Evolutionary conservation across 2,329 filamentous ascomycete species (phyloP), one percentile per base, ranked within the genome.

Genomic region (Epichloe coenophiala): DNA sequence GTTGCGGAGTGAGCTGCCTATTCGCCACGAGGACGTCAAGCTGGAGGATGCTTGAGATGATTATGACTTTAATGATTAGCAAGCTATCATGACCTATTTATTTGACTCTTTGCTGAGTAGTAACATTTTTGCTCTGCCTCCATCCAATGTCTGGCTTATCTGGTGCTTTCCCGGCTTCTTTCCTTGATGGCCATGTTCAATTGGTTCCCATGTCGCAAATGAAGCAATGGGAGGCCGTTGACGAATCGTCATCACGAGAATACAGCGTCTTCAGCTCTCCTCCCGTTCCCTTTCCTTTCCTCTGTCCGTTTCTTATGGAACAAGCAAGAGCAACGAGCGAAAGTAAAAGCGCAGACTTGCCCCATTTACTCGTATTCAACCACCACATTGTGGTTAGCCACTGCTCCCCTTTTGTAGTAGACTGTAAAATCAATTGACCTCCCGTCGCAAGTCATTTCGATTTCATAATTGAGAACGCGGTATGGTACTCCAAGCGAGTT

Each of bases 11-110:
- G 49, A 48, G 52, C 21, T 51, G 45, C 46, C 49, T 9, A 45
- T 51, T 31, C 36, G 37, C 12, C 49, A 53, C 17, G 52, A 53
- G n/a, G 42, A 49, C 15, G 35, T 51, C 38, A 49, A 47, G 45
- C 37, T 52, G 35, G 41, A 53, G 45, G 53, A 47, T 35, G 45
- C 47, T 27, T 40, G 49, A 49, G 17, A 48, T 42, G 41, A 48
- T 27, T 21, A 23, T 31, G 43, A 49, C 15, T 27, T 3, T 35
- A 44, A 44, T 36, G 44, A 44, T 38, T 23, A 47, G 36, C 49
- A n/a, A 47, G 43, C 51, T 38, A 49, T 36, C 17, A 43, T 21
- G n/a, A 44, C 12, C 19, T 46, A 11, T 45, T 46, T 38, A n/a
- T 35, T 46, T 33, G 4, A 39, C 27, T 49, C 9, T 42, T 11